These are phyloP conservation scores for Nemania serpens DNA, from an alignment of 2,329 filamentous ascomycete genomes.

Conservation along the genomic window DNA sequence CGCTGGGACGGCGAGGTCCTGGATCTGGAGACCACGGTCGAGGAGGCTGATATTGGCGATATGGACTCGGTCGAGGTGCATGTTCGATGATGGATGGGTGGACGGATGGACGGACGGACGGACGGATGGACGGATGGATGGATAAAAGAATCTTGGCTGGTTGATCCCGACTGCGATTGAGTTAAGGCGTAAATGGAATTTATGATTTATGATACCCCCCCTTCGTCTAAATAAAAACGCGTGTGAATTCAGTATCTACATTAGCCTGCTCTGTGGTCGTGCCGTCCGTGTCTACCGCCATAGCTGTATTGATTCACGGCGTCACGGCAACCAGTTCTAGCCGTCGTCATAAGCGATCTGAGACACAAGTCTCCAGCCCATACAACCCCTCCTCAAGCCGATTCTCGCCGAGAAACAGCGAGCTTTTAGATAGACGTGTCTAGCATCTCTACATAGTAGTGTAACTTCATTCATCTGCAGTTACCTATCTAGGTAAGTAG, in stretches of 20 bases:
- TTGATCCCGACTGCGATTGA: not conserved
- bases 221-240: constrained; percentile 1
- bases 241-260: not conserved
- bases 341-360: not conserved
- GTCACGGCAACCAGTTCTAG: not conserved
- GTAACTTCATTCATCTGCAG: not conserved
- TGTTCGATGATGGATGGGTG: constrained; percentile 52
- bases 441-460: too few relatives aligned
- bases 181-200: constrained; percentile 9
- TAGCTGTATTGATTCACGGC: not conserved
- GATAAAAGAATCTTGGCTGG: not conserved
- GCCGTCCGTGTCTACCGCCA: not conserved
- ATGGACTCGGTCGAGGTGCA: constrained; percentile 77
- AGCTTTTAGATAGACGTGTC: too few relatives aligned
- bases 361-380: too few relatives aligned
- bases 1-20: constrained; percentile 78
- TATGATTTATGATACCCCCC: constrained; percentile 23
- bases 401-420: not conserved
- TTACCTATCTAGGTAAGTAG: not conserved
- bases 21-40: constrained; percentile 62
- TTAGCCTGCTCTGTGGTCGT: not conserved
- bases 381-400: too few relatives aligned
- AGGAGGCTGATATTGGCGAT: constrained; percentile 73
- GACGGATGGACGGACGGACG: not conserved
- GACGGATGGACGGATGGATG: constrained; percentile 23